Evolutionary conservation across 805 yeast genomes (phyloP), one percentile per base, ranked within the genome.

Genomic region (Metschnikowia lachancei): DNA sequence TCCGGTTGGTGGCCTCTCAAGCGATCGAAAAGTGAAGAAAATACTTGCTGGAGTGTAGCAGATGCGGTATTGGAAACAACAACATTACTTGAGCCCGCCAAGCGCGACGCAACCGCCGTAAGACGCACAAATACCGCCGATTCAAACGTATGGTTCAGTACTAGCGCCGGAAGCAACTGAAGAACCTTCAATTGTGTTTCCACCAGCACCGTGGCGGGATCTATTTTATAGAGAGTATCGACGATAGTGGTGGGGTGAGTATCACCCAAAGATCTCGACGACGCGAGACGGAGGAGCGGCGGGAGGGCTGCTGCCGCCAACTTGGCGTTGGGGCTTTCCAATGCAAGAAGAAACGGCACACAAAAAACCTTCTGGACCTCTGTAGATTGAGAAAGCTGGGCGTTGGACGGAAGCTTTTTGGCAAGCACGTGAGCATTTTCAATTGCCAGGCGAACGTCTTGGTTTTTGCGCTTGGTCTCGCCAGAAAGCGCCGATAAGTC

Each of bases 1-100:
- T 30, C 38, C 39, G 12, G 29, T 14, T 11, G 70, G 20, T 47
- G 43, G 13, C 13, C 33, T 18, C 39, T 36, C 28, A 47, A 75
- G 59, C 80, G 75, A 46, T 92, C 98, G 63, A 85, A 92, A 0
- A 90, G 77, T 26, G 85, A 80, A 31, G 85, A 80, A 37, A 90
- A 76, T 36, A 94, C 67, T 62, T 94, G 98, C 52, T 90, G 95
- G 38, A 90, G 75, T 3, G 98, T 89, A 2, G 98, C 99, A 41
- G 88, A 82, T 0, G 98, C 97, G 0, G 98, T 87, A 57, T 90
- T 91, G 12, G 81, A 75, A 4, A 94, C 96, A 55, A 87, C 87
- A 0, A 85, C 80, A 4, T 83, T 77, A 55, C 86, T 85, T 50
- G 81, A 85, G 12, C 81, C 75, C 12, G 80, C 69, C 41, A 94